phyloP scores from a whole-genome alignment of 768 basidiomycete species.

The Tulasnella sp. region DNA sequence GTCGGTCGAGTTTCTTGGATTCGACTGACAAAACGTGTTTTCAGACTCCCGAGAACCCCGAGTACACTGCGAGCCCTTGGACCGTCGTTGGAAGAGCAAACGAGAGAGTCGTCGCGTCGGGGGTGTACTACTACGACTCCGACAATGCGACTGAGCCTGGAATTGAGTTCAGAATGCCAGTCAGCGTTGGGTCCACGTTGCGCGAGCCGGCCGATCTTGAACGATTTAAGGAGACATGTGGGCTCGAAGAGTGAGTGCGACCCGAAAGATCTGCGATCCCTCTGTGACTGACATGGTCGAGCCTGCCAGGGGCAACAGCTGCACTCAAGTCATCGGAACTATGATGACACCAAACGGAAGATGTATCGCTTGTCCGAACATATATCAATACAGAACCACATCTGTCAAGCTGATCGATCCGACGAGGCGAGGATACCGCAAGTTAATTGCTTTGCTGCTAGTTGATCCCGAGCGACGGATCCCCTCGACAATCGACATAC shows the following conservation, averaged over 20 bases:
- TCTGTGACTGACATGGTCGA: not conserved
- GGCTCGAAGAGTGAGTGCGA: constrained; percentile 22
- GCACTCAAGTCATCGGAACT: not conserved
- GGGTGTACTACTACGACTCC: constrained; percentile 18
- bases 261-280: too few relatives aligned
- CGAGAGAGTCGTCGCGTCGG: constrained; percentile 20
- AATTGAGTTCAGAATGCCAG: constrained; percentile 24
- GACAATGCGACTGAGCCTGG: constrained; percentile 25
- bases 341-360: not conserved
- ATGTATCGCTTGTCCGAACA: constrained; percentile 9
- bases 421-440: constrained; percentile 8
- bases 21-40: not conserved
- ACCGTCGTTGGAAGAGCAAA: constrained; percentile 30
- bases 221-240: constrained; percentile 35
- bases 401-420: constrained; percentile 2
- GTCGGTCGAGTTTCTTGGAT: not conserved
- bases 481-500: not conserved
- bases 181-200: constrained; percentile 11
- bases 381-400: constrained; percentile 3
- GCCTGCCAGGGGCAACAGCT: not conserved
- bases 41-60: constrained; percentile 29
- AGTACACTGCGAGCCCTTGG: constrained; percentile 38
- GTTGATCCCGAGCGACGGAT: not conserved
- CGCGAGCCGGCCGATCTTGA: constrained; percentile 16
- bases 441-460: not conserved